Conservation (phyloP, 495 filamentous ascomycete species). For the Tetracladium marchalianum region DNA sequence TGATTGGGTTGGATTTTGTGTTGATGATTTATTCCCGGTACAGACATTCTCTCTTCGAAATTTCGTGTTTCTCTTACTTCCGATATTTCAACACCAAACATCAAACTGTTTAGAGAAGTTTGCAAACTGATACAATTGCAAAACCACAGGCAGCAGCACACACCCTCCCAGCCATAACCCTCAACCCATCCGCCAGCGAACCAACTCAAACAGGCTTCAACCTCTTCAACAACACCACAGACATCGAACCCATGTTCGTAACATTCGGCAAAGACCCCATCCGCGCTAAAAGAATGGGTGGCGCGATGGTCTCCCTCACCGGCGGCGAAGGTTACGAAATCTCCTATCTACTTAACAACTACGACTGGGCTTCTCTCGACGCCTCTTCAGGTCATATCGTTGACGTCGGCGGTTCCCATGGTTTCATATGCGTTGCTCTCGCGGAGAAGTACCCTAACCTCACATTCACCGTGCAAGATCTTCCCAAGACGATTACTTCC, state of each 20-base stretch:
- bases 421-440: constrained; percentile 41
- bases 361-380: constrained; percentile 33
- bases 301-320: constrained; percentile 40
- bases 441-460: constrained; percentile 35
- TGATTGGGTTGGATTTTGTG: constrained; percentile 40
- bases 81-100: constrained; percentile 2
- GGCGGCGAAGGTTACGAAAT: constrained; percentile 40
- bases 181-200: constrained; percentile 27
- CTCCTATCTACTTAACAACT: constrained; percentile 31
- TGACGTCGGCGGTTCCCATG: constrained; percentile 46
- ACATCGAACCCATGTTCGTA: constrained; percentile 39
- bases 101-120: not conserved
- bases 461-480: constrained; percentile 49
- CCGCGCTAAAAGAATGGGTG: constrained; percentile 39
- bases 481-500: constrained; percentile 32
- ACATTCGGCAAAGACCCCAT: constrained; percentile 34
- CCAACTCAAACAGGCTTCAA: constrained; percentile 39
- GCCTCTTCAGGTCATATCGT: constrained; percentile 33
- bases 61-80: constrained; percentile 19
- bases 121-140: too few relatives aligned
- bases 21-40: constrained; percentile 41
- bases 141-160: constrained; percentile 18
- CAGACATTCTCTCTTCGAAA: too few relatives aligned
- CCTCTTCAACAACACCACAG: constrained; percentile 34
- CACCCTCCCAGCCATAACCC: constrained; percentile 21